phyloP scores from a whole-genome alignment of 768 basidiomycete species.

The Psilocybe cubensis region DNA sequence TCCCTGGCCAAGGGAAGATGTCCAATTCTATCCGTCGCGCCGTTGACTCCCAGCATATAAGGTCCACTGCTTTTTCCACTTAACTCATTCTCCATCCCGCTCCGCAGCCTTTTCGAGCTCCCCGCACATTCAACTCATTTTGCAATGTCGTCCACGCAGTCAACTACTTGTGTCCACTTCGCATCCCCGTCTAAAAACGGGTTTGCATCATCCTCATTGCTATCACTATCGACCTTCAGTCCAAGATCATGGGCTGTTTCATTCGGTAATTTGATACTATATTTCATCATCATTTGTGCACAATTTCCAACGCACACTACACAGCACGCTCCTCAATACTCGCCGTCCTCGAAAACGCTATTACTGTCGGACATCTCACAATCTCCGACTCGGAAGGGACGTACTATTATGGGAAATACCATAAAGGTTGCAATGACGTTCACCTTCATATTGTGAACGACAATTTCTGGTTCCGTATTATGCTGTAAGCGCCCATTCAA shows the following conservation, averaged over 20 bases:
- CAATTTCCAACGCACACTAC: conserved; percentile 14
- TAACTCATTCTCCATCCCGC: conserved; percentile 25
- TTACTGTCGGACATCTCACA: conserved; percentile 61
- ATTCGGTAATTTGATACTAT: conserved; percentile 42
- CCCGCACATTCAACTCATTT: conserved; percentile 7
- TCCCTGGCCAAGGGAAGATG: conserved; percentile 38
- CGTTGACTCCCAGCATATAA: conserved; percentile 37
- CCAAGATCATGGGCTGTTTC: conserved; percentile 52
- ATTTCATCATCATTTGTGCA: neutral
- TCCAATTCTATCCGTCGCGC: conserved; percentile 36
- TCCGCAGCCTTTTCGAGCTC: conserved; percentile 14
- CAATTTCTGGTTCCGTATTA: conserved; percentile 70
- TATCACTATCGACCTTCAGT: conserved; percentile 46
- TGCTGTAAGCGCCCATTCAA: conserved; percentile 48
- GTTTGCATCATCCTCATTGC: conserved; percentile 45
- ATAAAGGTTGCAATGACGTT: conserved; percentile 65
- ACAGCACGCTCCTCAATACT: conserved; percentile 65
- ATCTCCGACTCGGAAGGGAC: conserved; percentile 64
- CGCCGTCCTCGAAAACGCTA: conserved; percentile 59
- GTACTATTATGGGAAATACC: conserved; percentile 59
- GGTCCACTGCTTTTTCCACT: conserved; percentile 33
- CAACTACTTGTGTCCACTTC: conserved; percentile 45
- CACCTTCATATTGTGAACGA: conserved; percentile 59
- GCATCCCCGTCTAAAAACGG: conserved; percentile 43
- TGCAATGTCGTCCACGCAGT: conserved; percentile 40